Evolutionary conservation across 2,329 filamentous ascomycete species (phyloP), one percentile per base, ranked within the genome.

Genomic region (Penicillium sp.): DNA sequence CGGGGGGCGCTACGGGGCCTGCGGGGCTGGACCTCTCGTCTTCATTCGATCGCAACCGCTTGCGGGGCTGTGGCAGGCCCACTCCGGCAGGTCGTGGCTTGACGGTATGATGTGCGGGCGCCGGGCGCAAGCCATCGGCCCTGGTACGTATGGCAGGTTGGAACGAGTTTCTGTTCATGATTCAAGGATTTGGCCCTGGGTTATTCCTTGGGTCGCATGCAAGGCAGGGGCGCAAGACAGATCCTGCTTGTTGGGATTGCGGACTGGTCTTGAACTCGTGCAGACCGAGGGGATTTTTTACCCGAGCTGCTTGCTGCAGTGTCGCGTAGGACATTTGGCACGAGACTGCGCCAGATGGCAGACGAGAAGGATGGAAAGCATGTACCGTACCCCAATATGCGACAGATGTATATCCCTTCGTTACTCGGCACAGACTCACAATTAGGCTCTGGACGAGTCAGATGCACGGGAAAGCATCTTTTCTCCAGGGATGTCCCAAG

Each of bases 51-150:
- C n/a, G 4, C n/a, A 35, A 35, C 60, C 61, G 64, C 63, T 66
- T 65, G 66, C 64, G 63, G 64, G 66, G 63, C 50, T 10, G 28
- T 20, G 12, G 34, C 28, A 20, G 55, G 28, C 56, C 65, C 63
- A 61, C 63, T 55, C 34, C 17, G 60, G 62, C 54, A 64, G 48
- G 58, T 57, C 53, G 60, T 61, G 43, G 59, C 60, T 59, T 52
- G 56, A 55, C 8, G 58, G 57, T 57, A 54, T 58, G 54, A 54
- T 61, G 55, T 64, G 47, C 47, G 55, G 52, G 60, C 53, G 57
- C 45, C 47, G 55, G 52, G 60, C 53, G 57, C 45, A 58, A 60
- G 43, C 59, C n/a, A 35, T 49, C 34, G 5, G 47, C 25, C n/a
- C 42, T 45, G 42, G 22, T 48, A 34, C 43, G 25, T 22, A 22